phyloP scores from a whole-genome alignment of 257 asterid genomes.

The Scutellaria barbata region DNA sequence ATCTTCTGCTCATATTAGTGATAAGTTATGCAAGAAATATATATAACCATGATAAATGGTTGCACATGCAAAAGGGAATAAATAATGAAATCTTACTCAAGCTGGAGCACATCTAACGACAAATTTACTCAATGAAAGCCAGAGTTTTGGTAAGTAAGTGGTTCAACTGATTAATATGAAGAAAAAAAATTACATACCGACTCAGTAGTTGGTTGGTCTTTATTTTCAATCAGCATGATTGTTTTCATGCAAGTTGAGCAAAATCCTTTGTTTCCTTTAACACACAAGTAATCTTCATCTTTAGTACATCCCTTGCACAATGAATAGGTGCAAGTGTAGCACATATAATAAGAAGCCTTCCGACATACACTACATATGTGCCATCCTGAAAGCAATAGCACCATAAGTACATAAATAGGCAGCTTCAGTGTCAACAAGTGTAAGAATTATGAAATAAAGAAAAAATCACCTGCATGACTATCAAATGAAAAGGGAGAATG shows the following conservation, averaged over 20 bases:
- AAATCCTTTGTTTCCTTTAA: conserved; percentile 88
- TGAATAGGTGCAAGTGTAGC: conserved; percentile 95
- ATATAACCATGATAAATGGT: background rate
- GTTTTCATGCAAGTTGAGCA: conserved; percentile 91
- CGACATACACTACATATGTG: conserved; percentile 93
- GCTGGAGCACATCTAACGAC: conserved; percentile 9
- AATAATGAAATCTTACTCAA: conserved; percentile 7
- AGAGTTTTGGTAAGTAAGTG: conserved; percentile 15
- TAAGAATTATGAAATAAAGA: background rate
- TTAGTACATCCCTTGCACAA: conserved; percentile 88
- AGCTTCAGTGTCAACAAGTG: conserved; percentile 16
- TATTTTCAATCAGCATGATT: conserved; percentile 84
- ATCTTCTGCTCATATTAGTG: background rate
- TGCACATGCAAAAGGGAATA: background rate
- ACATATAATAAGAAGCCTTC: conserved; percentile 72
- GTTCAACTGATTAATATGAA: conserved; percentile 13
- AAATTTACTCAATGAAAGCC: conserved; percentile 17
- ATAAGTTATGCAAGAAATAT: conserved; percentile 5
- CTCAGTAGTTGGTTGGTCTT: conserved; percentile 68
- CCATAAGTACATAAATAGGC: conserved; percentile 31
- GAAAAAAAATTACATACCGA: conserved; percentile 54
- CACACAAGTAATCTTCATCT: conserved; percentile 66
- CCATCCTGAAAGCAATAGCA: conserved; percentile 79
- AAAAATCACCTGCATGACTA: conserved; percentile 15
- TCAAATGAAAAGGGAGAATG: background rate